phyloP scores from a whole-genome alignment of 2,329 filamentous ascomycete species.

The Xylariales sp. region DNA sequence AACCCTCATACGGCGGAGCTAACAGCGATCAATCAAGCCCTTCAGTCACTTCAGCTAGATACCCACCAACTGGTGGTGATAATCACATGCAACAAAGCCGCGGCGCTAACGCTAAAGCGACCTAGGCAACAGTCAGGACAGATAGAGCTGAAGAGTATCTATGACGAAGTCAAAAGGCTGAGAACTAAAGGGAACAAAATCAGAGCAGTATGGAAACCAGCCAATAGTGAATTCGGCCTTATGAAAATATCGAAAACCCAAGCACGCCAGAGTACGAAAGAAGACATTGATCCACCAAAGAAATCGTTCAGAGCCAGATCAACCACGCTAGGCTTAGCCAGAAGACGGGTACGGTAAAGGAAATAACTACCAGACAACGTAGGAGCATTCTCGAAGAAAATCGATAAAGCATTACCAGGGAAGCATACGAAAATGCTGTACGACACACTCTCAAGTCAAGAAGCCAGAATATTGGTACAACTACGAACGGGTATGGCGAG shows the following conservation, averaged over 20 bases:
- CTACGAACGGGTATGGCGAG: constrained; percentile 4
- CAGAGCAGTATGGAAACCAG: too few species aligned
- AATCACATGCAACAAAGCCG: constrained; percentile 7
- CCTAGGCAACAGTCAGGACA: constrained; percentile 5
- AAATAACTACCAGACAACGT: constrained; percentile 1
- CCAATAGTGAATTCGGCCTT: too few species aligned
- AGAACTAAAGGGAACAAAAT: constrained; percentile 4
- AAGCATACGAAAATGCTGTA: constrained; percentile 2
- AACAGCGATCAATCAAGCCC: constrained; percentile 9
- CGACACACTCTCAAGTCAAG: constrained; percentile 1
- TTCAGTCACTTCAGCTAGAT: constrained; percentile 19
- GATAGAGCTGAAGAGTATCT: background rate
- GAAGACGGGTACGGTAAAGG: background rate
- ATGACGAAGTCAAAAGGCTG: background rate
- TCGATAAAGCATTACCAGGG: constrained; percentile 5
- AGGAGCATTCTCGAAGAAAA: constrained; percentile 2
- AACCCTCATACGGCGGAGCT: constrained; percentile 8
- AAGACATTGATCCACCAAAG: constrained; percentile 1
- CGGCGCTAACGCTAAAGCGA: background rate
- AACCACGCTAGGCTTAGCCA: constrained; percentile 3
- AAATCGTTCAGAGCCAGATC: constrained; percentile 4
- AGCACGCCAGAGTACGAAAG: background rate
- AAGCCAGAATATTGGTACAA: background rate
- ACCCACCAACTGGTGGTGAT: constrained; percentile 10
- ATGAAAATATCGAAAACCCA: too few species aligned